These are phyloP conservation scores for Craterostigma plantagineum DNA, from an alignment of 257 asterid genomes.

Conservation along the genomic window DNA sequence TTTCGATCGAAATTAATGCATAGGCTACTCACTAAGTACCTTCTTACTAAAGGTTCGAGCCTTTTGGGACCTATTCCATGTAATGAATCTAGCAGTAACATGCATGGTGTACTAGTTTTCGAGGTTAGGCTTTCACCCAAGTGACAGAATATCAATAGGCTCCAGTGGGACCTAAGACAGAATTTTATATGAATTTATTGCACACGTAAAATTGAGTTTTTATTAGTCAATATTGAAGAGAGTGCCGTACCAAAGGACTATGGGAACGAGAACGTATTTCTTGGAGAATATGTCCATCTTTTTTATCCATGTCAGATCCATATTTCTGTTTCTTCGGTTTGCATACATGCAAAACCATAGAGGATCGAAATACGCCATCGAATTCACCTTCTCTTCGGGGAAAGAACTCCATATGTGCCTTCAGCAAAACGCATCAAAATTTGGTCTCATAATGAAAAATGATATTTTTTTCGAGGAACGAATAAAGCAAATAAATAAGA, in stretches of 20 bases:
- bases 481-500: too few species aligned
- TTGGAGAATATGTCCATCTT: conserved; percentile 18
- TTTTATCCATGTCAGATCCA: conserved; percentile 23
- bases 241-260: conserved; percentile 17
- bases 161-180: conserved; percentile 54
- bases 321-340: conserved; percentile 8
- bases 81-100: conserved; percentile 57
- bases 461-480: too few species aligned
- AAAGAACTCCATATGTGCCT: conserved; percentile 19
- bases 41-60: conserved; percentile 47
- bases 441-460: too few species aligned
- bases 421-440: neutral
- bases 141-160: conserved; percentile 62
- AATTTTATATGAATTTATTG: neutral
- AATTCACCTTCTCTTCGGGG: conserved; percentile 8
- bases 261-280: conserved; percentile 26
- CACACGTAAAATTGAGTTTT: neutral
- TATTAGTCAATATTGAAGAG: neutral
- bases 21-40: conserved; percentile 13
- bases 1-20: neutral
- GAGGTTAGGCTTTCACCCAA: conserved; percentile 26
- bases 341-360: conserved; percentile 19
- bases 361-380: conserved; percentile 15
- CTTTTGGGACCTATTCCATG: conserved; percentile 12
- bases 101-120: conserved; percentile 25